Percentiles rank a stretch among this genome's conserved stretches.
phyloP scores from a whole-genome alignment of 305 asterid genomes.

The Solanum hybrid region DNA sequence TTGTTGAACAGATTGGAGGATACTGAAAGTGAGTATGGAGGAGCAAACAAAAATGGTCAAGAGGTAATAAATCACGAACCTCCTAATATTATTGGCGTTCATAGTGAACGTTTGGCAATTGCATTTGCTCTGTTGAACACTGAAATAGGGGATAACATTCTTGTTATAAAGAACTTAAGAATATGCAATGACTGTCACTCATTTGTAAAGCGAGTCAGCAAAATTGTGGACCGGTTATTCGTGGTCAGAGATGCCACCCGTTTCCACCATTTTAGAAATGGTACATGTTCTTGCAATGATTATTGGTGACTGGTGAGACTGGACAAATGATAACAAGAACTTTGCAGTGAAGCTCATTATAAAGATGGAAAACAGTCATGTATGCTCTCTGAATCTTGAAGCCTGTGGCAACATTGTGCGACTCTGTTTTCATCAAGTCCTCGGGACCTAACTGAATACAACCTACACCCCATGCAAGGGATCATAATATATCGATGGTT shows the following conservation, averaged over 20 bases:
- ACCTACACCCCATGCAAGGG: background rate
- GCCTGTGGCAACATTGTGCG: background rate
- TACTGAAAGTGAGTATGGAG: constrained; percentile 12
- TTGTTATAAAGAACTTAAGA: constrained; percentile 72
- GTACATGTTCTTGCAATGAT: constrained; percentile 80
- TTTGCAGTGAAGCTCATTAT: background rate
- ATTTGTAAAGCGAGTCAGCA: constrained; percentile 65
- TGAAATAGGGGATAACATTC: constrained; percentile 30
- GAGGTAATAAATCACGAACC: constrained; percentile 8
- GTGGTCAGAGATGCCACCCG: constrained; percentile 79
- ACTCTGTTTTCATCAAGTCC: background rate
- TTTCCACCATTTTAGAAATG: constrained; percentile 72
- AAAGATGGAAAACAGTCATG: background rate
- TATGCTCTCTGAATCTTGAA: background rate
- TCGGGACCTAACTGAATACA: background rate
- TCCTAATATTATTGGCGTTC: constrained; percentile 25
- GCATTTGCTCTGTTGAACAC: constrained; percentile 60
- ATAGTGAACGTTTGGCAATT: constrained; percentile 79
- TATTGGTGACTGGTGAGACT: constrained; percentile 66
- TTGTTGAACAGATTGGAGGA: constrained; percentile 46
- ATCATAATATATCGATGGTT: background rate
- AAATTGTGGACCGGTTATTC: constrained; percentile 33
- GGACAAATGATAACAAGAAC: constrained; percentile 9
- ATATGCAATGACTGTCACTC: constrained; percentile 74
- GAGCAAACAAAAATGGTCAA: background rate